Base-by-base conservation (phyloP, 495 filamentous ascomycete genomes). In the Lentithecium fluviatile region DNA sequence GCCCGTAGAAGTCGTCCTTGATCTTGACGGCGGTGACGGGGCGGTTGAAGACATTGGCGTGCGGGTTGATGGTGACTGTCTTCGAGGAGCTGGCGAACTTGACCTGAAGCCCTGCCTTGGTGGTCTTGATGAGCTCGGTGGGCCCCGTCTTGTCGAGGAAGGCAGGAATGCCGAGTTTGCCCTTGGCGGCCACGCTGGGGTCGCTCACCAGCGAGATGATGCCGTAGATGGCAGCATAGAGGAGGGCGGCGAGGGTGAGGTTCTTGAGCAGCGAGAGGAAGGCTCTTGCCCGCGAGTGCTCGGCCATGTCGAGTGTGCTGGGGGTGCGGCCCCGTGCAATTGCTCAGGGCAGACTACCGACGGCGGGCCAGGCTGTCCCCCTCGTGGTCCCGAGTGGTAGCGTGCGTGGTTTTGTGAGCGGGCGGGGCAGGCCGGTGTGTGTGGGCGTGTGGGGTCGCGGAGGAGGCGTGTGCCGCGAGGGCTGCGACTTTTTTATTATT, bases 1-100 rank as follows among this genome's bases (percentile, higher is more conserved):
- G 64, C 4, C 81, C 81, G 45, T 81, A 55, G 64, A 77, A 83
- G 55, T 77, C 78, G 62, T 83, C 81, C 42, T 75, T 75, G 46
- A 43, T 68, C 26, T 69, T 62, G 45, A 81, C 79, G n/a, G 80
- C 67, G 48, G 73, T 76, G 50, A 75, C 67, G 5, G 79, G 79
- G 15, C 79, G 66, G 61, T 81, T 74, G 62, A 76, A 75, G 70
- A 76, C 76, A 70, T 80, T 78, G 29, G 73, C 74, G 60, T 78
- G 71, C 37, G 65, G 72, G 62, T 77, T 79, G 67, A 76, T 75
- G 57, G 67, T 70, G 47, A 70, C 58, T 2, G 67, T 66, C 56
- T 66, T 70, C 43, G 69, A 59, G 36, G 64, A 60, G 34, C 58
- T 62, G 0, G 67, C 67, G 42, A 71, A 68, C 56, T 71, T 67